Base-by-base conservation (phyloP, 805 yeast species). In the Kodamaea hsintzibuensis region DNA sequence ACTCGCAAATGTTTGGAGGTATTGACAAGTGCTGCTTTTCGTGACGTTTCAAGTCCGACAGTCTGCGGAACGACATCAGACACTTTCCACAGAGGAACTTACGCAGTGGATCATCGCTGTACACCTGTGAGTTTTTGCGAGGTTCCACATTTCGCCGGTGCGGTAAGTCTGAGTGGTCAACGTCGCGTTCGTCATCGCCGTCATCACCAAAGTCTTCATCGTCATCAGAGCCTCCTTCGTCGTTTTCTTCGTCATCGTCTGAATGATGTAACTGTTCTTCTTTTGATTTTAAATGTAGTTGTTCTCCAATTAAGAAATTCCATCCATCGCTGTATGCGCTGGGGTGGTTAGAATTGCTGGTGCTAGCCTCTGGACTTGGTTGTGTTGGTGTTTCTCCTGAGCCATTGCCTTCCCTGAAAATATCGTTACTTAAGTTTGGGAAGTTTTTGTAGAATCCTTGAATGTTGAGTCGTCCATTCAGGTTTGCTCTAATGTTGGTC, bases 1-100 rank as follows among this genome's bases (percentile, higher is more conserved):
- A 70, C 5, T 85, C 82, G 68, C 96, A 88, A 47, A 87, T 82
- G 63, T 89, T 86, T 0, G 93, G 92, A 7, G 89, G 81, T 1
- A 86, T 82, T 19, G 84, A 77, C 47, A 86, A 69, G 69, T 88
- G 96, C 43, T 86, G 89, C 63, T 88, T 84, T 61, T 85, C 89
- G 63, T 88, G 95, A 53, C 93, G 77, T 64, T 85, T 84, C 60
- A 87, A 74, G 68, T 87, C 93, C 2, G 86, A 79, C 0, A 88
- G 80, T 39, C 95, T 73, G 51, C 87, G 76, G 66, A 88, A 88
- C 37, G 83, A 78, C 71, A 86, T 72, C 1, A 78, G 67, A 67
- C 96, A 88, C 57, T 81, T 79, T 4, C 67, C 62, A 66, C 96
- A 88, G 5, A 80, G 74, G 60, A 77, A 85, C 45, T 81, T 80